A percentile compares a stretch with the other conserved stretches of the same genome.
Conservation (phyloP, 345 rosid species). For the Rubroshorea leprosula region DNA sequence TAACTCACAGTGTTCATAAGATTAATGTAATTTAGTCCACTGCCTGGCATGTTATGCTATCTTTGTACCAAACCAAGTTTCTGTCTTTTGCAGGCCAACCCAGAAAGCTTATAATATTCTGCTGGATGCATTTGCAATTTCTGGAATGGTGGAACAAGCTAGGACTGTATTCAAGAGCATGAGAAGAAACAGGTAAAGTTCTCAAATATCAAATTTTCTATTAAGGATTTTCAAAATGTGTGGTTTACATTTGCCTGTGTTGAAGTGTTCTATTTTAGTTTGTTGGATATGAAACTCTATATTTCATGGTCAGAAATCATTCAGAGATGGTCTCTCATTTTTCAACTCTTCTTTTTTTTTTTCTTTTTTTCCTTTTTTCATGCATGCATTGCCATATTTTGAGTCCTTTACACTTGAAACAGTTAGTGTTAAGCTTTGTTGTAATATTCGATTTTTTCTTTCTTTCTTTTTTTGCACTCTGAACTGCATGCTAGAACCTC, state of each 20-base stretch:
- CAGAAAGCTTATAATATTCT: slow-evolving; percentile 86
- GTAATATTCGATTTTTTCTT: background rate
- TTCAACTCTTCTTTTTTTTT: background rate
- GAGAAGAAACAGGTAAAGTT: slow-evolving; percentile 81
- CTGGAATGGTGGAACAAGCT: slow-evolving; percentile 98
- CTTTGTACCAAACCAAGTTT: background rate
- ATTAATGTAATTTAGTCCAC: no score
- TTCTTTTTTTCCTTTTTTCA: background rate
- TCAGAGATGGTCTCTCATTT: background rate
- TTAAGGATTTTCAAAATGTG: background rate
- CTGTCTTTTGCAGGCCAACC: slow-evolving; percentile 57
- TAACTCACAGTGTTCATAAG: background rate
- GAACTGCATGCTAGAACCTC: no score
- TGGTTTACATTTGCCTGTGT: slow-evolving; percentile 2
- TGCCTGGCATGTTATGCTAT: background rate
- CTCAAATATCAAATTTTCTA: background rate
- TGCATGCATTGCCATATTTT: background rate
- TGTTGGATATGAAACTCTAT: background rate
- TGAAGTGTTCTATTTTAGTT: slow-evolving; percentile 9
- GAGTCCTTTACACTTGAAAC: background rate
- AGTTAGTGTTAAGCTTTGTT: background rate
- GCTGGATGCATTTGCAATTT: slow-evolving; percentile 92
- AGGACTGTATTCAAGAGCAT: slow-evolving; percentile 78
- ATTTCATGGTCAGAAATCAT: background rate
- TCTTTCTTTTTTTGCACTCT: no score